phyloP scores from a whole-genome alignment of 768 basidiomycete genomes.

The Cytidiella melzeri region DNA sequence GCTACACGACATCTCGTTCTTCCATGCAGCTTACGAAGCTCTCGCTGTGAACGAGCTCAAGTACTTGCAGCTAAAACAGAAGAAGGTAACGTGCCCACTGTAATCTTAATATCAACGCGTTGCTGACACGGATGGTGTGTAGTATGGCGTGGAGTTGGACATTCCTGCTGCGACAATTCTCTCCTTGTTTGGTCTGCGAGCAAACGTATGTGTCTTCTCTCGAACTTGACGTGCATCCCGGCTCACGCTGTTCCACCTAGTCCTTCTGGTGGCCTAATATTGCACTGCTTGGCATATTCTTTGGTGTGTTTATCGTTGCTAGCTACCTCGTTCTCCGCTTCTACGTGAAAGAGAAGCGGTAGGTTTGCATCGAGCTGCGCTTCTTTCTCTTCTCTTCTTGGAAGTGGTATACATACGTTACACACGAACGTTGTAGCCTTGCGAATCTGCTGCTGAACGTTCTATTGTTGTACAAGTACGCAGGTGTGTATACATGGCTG shows the following conservation, averaged over 20 bases:
- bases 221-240: too few relatives aligned
- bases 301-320: constrained; percentile 66
- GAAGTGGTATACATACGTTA: too few relatives aligned
- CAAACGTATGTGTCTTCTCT: constrained; percentile 56
- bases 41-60: constrained; percentile 96
- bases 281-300: constrained; percentile 77
- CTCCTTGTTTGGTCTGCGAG: constrained; percentile 86
- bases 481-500: background rate
- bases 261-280: constrained; percentile 99
- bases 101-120: too few relatives aligned
- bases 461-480: background rate
- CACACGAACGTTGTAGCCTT: too few relatives aligned
- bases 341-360: constrained; percentile 80
- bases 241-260: constrained; percentile 21
- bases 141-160: constrained; percentile 97
- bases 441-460: too few relatives aligned
- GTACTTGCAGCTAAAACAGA: constrained; percentile 88
- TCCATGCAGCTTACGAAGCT: constrained; percentile 98
- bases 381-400: too few relatives aligned
- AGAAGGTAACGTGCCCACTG: constrained; percentile 50
- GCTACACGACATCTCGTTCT: constrained; percentile 92
- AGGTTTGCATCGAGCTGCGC: constrained; percentile 7
- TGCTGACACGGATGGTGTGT: too few relatives aligned
- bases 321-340: constrained; percentile 81
- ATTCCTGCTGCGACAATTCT: constrained; percentile 94